Evolutionary conservation across 345 rosid species (phyloP).

Genomic region (Turritis glabra): DNA sequence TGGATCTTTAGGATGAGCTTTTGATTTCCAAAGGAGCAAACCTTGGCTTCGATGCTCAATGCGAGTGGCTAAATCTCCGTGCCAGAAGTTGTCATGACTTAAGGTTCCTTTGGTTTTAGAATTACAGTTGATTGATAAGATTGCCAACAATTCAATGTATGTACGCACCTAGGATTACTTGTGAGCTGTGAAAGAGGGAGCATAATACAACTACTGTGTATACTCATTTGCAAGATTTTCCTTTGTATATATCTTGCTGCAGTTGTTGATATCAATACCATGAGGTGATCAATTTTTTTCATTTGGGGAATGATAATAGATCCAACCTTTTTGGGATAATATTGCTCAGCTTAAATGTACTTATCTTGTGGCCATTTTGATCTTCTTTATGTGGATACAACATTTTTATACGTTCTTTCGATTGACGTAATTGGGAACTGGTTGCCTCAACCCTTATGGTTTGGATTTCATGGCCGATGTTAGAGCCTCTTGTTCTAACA

Average conservation of each 20-base stretch:
- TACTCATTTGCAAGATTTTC: conserved; percentile 35
- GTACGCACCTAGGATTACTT: conserved; percentile 28
- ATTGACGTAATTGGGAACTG: background rate
- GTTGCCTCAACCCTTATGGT: background rate
- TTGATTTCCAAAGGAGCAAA: conserved; percentile 28
- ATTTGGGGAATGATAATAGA: conserved; percentile 16
- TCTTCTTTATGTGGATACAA: background rate
- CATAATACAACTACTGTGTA: conserved; percentile 25
- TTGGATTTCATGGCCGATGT: background rate
- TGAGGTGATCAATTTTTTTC: conserved; percentile 7
- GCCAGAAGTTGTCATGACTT: conserved; percentile 39
- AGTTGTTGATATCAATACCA: conserved; percentile 40
- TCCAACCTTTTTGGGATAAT: background rate
- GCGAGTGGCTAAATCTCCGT: conserved; percentile 37
- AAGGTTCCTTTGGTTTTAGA: conserved; percentile 41
- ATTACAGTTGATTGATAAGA: conserved; percentile 25
- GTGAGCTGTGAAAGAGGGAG: conserved; percentile 32
- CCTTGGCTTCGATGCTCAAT: conserved; percentile 39
- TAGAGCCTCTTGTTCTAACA: background rate
- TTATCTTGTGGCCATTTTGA: conserved; percentile 15
- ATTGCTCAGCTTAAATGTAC: conserved; percentile 1
- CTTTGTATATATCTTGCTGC: conserved; percentile 58
- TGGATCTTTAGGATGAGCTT: conserved; percentile 25
- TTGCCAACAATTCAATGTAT: conserved; percentile 33
- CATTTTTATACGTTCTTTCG: background rate